These are phyloP conservation scores for Colletotrichum australisinense DNA, from an alignment of 2,329 filamentous ascomycete species.

Conservation along the genomic window DNA sequence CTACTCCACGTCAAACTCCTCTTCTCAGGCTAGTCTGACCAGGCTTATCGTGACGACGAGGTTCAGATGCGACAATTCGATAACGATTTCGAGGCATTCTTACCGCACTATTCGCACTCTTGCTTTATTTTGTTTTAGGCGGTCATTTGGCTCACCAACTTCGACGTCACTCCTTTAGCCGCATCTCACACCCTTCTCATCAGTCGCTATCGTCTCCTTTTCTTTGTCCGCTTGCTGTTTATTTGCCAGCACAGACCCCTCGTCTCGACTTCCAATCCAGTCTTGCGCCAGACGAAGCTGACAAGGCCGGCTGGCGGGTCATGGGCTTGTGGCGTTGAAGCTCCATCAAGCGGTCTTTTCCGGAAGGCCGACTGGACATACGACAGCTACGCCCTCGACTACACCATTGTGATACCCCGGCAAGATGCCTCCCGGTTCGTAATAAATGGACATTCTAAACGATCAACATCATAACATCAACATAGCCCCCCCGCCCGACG, in stretches of 20 bases:
- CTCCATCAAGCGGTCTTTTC: conserved; percentile 9
- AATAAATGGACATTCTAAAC: neutral
- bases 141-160: neutral
- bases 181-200: neutral
- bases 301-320: conserved; percentile 24
- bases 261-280: neutral
- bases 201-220: neutral
- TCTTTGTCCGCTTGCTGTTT: conserved; percentile 26
- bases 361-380: conserved; percentile 4
- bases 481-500: conserved; percentile 44
- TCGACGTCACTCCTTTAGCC: conserved; percentile 24
- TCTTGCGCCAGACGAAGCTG: conserved; percentile 25
- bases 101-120: neutral
- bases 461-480: conserved; percentile 17
- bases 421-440: conserved; percentile 38
- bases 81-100: conserved; percentile 30
- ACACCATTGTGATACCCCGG: conserved; percentile 1
- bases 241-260: conserved; percentile 30
- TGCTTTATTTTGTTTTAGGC: conserved; percentile 1
- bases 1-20: conserved; percentile 33
- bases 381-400: conserved; percentile 3
- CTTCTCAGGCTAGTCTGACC: conserved; percentile 27
- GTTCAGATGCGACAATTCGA: conserved; percentile 30
- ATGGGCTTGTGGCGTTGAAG: conserved; percentile 34
- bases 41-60: conserved; percentile 34